Base-by-base conservation (phyloP, 139 green algal genomes). In the Picocystis salinarum region DNA sequence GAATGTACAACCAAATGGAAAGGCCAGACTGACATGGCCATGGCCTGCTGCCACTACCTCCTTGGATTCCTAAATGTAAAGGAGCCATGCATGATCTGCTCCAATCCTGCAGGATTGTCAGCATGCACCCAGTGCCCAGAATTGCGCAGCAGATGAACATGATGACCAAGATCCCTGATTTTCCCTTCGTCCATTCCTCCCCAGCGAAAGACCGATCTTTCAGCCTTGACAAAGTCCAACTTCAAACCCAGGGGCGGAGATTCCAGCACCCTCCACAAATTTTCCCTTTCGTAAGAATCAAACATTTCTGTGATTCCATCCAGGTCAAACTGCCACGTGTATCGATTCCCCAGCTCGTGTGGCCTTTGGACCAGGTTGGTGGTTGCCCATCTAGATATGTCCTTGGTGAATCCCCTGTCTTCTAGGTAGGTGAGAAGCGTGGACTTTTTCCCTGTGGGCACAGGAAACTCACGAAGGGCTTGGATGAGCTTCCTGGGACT, bases 41-140 rank as follows among this genome's bases (percentile, higher is more conserved):
- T n/a, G n/a, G n/a, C n/a, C n/a, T n/a, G n/a, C n/a, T n/a, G n/a
- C n/a, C n/a, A n/a, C n/a, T n/a, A n/a, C n/a, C n/a, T n/a, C n/a
- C n/a, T n/a, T n/a, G n/a, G n/a, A n/a, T n/a, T n/a, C n/a, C n/a
- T n/a, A n/a, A n/a, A n/a, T n/a, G n/a, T n/a, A n/a, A 91, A 80
- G 12, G 56, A 71, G 13, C 53, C 54, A 6, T 60, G 49, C 45
- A 92, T 61, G n/a, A 92, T 85, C 20, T 76, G 50, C 40, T 82
- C 76, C 30, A 92, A 57, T 55, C 66, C 57, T 13, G 61, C 36
- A 23, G 79, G 80, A 50, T 92, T 88, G 59, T 91, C 82, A 1
- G 69, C 67, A 52, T 91, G 80, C 48, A 93, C 80, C 75, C 66
- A 90, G 67, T 91, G 80, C 2, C 80, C 80, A 2, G 58, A 39